Conservation (phyloP, 192 early-diverging fungal species). For the Endogone sp. region DNA sequence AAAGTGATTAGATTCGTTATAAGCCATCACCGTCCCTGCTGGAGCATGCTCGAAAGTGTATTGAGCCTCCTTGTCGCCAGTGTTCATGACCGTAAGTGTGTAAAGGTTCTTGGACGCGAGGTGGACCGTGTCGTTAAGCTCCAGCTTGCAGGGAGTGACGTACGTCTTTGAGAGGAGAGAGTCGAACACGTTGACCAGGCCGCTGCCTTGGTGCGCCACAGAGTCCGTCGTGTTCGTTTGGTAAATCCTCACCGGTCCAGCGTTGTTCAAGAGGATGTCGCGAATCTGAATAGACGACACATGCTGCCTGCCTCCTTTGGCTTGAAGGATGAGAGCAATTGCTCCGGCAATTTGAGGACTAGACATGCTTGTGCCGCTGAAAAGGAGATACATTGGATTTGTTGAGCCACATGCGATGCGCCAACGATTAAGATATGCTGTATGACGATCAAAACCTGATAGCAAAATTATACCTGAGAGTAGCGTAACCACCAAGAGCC, state of each 20-base stretch:
- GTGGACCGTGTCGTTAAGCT: slow-evolving; percentile 47
- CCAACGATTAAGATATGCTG: background rate
- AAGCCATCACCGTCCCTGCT: slow-evolving; percentile 39
- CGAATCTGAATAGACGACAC: slow-evolving; percentile 5
- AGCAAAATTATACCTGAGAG: slow-evolving; percentile 16
- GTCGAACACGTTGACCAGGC: slow-evolving; percentile 66
- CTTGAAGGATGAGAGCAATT: slow-evolving; percentile 60
- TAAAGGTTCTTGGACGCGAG: slow-evolving; percentile 18
- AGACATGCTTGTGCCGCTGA: slow-evolving; percentile 80
- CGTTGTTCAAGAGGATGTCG: slow-evolving; percentile 47
- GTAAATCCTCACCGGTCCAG: slow-evolving; percentile 34
- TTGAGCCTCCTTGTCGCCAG: slow-evolving; percentile 19
- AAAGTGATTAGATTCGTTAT: slow-evolving; percentile 2
- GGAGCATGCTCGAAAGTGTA: slow-evolving; percentile 34
- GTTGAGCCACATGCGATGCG: too few relatives aligned
- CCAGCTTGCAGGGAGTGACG: slow-evolving; percentile 53
- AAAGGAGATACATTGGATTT: background rate
- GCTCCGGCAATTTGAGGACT: slow-evolving; percentile 69
- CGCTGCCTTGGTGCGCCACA: slow-evolving; percentile 64
- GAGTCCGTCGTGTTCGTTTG: slow-evolving; percentile 45
- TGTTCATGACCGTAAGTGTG: slow-evolving; percentile 39
- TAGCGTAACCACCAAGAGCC: slow-evolving; percentile 24
- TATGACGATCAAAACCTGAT: background rate
- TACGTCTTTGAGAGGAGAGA: slow-evolving; percentile 48
- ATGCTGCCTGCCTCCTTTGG: slow-evolving; percentile 26